Evolutionary conservation across 345 rosid species (phyloP), one percentile per base, ranked within the genome.

Genomic region (Lumnitzera racemosa): DNA sequence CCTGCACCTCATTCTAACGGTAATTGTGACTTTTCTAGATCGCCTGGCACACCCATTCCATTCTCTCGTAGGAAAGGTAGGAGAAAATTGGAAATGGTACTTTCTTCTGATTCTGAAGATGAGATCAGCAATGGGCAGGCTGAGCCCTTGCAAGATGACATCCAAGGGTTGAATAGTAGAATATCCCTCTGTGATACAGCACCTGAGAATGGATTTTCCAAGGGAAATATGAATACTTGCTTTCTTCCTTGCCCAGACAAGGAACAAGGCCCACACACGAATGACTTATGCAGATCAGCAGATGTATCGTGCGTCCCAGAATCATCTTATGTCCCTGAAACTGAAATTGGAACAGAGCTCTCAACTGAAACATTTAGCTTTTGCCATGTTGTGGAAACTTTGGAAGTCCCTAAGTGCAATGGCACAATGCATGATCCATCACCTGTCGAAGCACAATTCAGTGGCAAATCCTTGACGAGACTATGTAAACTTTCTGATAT

Each of bases 61-160:
- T 70, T 74, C 61, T 61, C 80, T 43, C 68, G 51, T 41, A 65
- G 60, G 60, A 81, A 71, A 24, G 52, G 61, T 16, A 75, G 78
- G 69, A 83, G 83, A 59, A 86, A 77, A 56, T 79, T 71, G 53
- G 70, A 73, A 62, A 57, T 84, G 47, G 82, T 82, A 47, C 47
- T 79, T 71, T 84, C 90, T 61, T 94, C 96, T 12, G 97, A 90
- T 72, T 90, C 99, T 2, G 97, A 94, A 75, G 88, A 81, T 62
- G 95, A 88, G 58, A 56, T 69, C 66, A 57, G 24, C 52, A 72
- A 69, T 48, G 63, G 59, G 55, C 59, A 15, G 61, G 61, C 67
- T 70, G 14, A 50, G 13, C 64, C 61, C 57, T 49, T 67, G 49
- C 68, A 55, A 51, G 68, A 62, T 61, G 65, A 62, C 66, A 63